Conservation (phyloP, 2,329 filamentous ascomycete species). For the Bipolaris oryzae region DNA sequence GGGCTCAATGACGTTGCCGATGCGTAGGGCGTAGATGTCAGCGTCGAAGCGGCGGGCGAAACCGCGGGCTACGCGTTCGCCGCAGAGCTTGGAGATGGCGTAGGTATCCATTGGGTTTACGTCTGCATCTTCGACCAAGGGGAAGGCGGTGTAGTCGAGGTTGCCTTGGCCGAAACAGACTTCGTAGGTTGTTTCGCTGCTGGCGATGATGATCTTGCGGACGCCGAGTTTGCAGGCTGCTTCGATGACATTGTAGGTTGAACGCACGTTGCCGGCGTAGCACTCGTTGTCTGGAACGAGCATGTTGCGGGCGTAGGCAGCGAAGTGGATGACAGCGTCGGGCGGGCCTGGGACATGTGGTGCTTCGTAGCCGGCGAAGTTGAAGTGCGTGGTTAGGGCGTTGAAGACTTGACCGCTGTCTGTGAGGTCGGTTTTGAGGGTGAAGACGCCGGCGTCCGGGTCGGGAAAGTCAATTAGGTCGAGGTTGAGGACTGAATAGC, state of each 20-base stretch:
- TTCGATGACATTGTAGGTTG: conserved; percentile 68
- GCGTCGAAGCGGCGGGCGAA: conserved; percentile 61
- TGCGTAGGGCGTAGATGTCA: conserved; percentile 66
- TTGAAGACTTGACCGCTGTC: conserved; percentile 63
- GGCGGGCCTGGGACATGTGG: conserved; percentile 54
- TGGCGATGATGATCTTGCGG: conserved; percentile 66
- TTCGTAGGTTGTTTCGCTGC: conserved; percentile 65
- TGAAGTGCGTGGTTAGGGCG: conserved; percentile 61
- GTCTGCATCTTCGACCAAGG: conserved; percentile 64
- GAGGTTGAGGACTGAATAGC: conserved; percentile 62
- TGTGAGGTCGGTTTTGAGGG: conserved; percentile 62
- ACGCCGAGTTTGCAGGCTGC: conserved; percentile 67
- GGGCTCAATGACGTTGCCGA: conserved; percentile 67
- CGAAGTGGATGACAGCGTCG: conserved; percentile 68
- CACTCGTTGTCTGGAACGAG: conserved; percentile 66
- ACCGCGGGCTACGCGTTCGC: conserved; percentile 62
- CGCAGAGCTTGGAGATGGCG: conserved; percentile 65
- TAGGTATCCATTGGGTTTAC: conserved; percentile 67
- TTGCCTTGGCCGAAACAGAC: conserved; percentile 67
- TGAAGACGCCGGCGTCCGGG: conserved; percentile 55
- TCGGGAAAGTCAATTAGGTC: conserved; percentile 57
- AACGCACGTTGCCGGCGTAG: conserved; percentile 61
- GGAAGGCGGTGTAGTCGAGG: conserved; percentile 62
- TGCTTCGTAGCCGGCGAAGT: conserved; percentile 57
- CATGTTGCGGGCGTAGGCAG: conserved; percentile 64